phyloP scores from a whole-genome alignment of 768 basidiomycete species.

The Pholiota microspora region DNA sequence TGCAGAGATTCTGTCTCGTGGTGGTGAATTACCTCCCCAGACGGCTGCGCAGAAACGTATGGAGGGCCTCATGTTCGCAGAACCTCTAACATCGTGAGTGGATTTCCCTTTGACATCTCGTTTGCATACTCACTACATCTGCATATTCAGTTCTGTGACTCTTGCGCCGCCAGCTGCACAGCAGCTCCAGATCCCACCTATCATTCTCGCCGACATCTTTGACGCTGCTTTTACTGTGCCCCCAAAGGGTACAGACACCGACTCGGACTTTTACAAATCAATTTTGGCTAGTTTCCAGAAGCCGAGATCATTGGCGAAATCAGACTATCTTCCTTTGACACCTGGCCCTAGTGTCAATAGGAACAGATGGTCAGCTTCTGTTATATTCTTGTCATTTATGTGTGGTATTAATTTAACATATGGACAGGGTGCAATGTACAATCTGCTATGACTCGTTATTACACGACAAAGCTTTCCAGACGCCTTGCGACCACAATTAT shows the following conservation, averaged over 20 bases:
- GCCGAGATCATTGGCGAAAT: background rate
- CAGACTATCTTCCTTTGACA: background rate
- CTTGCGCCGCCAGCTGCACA: no score
- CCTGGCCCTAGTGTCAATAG: conserved; percentile 16
- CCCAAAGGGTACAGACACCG: no score
- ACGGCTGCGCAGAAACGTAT: conserved; percentile 21
- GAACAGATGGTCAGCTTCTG: background rate
- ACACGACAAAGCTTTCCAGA: conserved; percentile 25
- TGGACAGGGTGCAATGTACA: conserved; percentile 35
- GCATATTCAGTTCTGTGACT: no score
- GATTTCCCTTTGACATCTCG: background rate
- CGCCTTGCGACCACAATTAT: conserved; percentile 46
- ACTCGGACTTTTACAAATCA: background rate
- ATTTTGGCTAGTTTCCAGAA: background rate
- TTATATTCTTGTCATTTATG: no score
- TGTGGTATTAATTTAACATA: no score
- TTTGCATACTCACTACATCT: background rate
- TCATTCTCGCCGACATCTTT: no score
- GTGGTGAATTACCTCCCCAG: conserved; percentile 25
- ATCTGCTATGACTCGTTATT: conserved; percentile 38
- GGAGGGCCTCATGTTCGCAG: conserved; percentile 19
- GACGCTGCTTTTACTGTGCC: no score
- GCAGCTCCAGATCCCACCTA: no score
- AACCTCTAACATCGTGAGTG: conserved; percentile 6
- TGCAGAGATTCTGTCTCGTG: conserved; percentile 35